Base-by-base conservation (phyloP, 1,284 basidiomycete species). In the Naganishia liquefaciens region DNA sequence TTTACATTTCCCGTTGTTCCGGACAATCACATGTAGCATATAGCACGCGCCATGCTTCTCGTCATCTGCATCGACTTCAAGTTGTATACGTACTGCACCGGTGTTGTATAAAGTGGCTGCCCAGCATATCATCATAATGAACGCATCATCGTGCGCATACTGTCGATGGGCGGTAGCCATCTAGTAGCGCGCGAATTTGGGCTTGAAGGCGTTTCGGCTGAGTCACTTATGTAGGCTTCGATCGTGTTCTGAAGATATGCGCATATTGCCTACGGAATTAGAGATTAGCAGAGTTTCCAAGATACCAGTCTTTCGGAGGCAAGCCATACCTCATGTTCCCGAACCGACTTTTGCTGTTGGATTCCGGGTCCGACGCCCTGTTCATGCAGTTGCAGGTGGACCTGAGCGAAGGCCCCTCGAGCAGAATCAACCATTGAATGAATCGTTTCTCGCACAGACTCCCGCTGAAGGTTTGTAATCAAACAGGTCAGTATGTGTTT, bases 91-190 rank as follows among this genome's bases (percentile, higher is more conserved):
- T 19, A n/a, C 33, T 3, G 33, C 28, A 21, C n/a, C 43, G 10
- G 37, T 33, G 51, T 53, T 53, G 51, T 53, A 53, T 53, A n/a
- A n/a, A n/a, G n/a, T n/a, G 4, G 33, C 27, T 2, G 11, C 3
- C 25, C 28, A 23, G n/a, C 28, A 60, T n/a, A 60, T 60, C 40
- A 60, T 50, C 7, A 3, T 40, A 40, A 46, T 50, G 25, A 19
- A 4, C 13, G 30, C 25, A 60, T 1, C 5, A 27, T 5, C 23
- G 7, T 15, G 3, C 33, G 46, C 28, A 60, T 40, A 11, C 40
- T 46, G 3, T 27, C 21, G 2, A 39, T 33, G 2, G 57, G 47
- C 37, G 57, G 57, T 46, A 60, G 27, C 57, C 57, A 60, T 23
- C 50, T 60, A 7, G 13, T 1, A 5, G 33, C 21, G 1, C 46